These are phyloP conservation scores for Sungouiozyma ichnusensis DNA, from an alignment of 805 yeast species.

Conservation along the genomic window DNA sequence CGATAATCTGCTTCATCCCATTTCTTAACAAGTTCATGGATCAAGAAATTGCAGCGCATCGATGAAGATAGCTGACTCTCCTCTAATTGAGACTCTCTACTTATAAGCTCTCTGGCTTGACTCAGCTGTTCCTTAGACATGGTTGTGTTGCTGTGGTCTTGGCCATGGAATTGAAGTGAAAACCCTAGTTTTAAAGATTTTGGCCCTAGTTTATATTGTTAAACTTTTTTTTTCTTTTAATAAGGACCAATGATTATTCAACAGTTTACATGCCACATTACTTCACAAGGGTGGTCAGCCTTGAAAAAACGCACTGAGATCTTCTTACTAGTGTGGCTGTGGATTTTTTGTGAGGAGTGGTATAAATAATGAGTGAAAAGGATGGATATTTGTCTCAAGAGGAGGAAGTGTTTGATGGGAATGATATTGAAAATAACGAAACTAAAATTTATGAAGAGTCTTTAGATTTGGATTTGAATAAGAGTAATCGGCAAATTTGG, in stretches of 20 bases:
- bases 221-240: neutral
- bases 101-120: constrained; percentile 29
- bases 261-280: too few relatives aligned
- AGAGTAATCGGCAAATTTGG: constrained; percentile 73
- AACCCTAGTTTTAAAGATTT: neutral
- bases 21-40: constrained; percentile 26
- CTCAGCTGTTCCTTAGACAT: constrained; percentile 6
- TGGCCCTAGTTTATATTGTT: neutral
- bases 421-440: constrained; percentile 33
- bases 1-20: constrained; percentile 27
- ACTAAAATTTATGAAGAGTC: constrained; percentile 45
- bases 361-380: constrained; percentile 19
- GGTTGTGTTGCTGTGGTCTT: too few relatives aligned
- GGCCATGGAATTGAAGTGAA: too few relatives aligned
- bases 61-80: constrained; percentile 32
- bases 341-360: too few relatives aligned
- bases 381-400: constrained; percentile 34
- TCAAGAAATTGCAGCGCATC: constrained; percentile 34
- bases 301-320: too few relatives aligned
- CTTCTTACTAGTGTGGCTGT: too few relatives aligned
- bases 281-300: too few relatives aligned
- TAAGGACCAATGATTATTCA: neutral
- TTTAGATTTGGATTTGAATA: constrained; percentile 61
- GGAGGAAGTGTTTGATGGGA: constrained; percentile 37
- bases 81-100: constrained; percentile 22